Conservation (phyloP, 2,329 filamentous ascomycete species). For the Paraphoma sp. region DNA sequence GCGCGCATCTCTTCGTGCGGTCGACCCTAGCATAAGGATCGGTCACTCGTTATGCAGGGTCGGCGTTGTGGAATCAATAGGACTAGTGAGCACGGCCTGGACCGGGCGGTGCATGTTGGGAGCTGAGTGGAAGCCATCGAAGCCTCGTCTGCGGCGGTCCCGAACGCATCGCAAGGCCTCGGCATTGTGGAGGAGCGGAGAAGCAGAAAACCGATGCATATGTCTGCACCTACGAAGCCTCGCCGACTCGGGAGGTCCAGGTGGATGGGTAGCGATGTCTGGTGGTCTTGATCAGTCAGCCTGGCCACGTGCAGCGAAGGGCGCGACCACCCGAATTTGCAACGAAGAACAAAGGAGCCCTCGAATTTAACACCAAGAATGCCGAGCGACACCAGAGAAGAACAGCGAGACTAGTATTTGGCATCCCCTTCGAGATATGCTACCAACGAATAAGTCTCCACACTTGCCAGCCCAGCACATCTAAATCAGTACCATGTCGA, state of each 20-base stretch:
- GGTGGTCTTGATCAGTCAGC: not conserved
- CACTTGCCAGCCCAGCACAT: no score
- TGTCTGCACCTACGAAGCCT: not conserved
- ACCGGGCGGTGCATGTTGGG: slow-evolving; percentile 3
- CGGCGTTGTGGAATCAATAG: not conserved
- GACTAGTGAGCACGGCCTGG: slow-evolving; percentile 2
- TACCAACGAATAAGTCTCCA: not conserved
- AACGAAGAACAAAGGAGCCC: no score
- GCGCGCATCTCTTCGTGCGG: not conserved
- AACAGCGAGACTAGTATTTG: not conserved
- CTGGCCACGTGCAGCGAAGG: no score
- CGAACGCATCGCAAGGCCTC: not conserved
- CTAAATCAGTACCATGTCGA: no score
- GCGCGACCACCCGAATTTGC: no score
- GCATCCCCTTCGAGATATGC: not conserved
- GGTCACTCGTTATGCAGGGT: not conserved
- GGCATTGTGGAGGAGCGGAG: not conserved
- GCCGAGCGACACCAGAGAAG: not conserved
- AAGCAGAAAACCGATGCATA: not conserved
- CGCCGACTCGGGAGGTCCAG: not conserved
- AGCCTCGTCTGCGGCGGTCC: not conserved
- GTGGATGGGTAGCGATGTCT: not conserved
- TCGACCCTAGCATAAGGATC: not conserved
- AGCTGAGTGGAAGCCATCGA: slow-evolving; percentile 5
- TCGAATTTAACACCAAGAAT: not conserved